phyloP scores from a whole-genome alignment of 768 basidiomycete species.

The Termitomyces sp. region DNA sequence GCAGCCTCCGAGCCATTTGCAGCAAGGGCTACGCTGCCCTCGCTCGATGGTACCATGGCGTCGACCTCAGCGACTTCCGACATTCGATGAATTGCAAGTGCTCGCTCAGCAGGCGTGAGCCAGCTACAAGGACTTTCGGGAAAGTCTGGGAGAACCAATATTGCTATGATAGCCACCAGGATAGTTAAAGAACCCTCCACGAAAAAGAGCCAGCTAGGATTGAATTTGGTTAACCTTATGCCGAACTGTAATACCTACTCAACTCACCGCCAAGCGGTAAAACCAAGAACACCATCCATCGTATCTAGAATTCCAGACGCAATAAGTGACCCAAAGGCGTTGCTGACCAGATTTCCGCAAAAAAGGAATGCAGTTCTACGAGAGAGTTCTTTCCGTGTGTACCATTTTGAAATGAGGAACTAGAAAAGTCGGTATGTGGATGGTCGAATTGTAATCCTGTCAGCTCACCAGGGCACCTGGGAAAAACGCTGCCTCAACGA shows the following conservation, averaged over 20 bases:
- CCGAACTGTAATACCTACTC: background rate
- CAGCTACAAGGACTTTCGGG: conserved; percentile 60
- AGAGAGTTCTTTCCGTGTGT: conserved; percentile 73
- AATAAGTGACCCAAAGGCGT: conserved; percentile 82
- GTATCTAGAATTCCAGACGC: conserved; percentile 75
- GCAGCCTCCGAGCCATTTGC: background rate
- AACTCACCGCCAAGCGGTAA: conserved; percentile 72
- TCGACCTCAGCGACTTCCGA: conserved; percentile 60
- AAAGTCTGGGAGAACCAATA: conserved; percentile 79
- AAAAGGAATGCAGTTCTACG: conserved; percentile 69
- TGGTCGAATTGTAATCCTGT: background rate
- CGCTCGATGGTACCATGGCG: conserved; percentile 42
- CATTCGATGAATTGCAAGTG: conserved; percentile 64
- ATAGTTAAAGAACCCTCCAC: conserved; percentile 70
- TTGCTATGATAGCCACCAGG: conserved; percentile 50
- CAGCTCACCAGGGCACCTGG: conserved; percentile 51
- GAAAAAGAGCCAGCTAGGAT: conserved; percentile 71
- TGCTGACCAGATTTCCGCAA: conserved; percentile 79
- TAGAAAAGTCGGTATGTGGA: conserved; percentile 14
- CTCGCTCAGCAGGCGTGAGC: conserved; percentile 60
- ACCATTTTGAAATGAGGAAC: conserved; percentile 77
- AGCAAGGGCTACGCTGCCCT: background rate
- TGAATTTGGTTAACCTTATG: background rate
- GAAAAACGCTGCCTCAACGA: conserved; percentile 68
- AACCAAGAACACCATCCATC: conserved; percentile 76